A percentile compares a stretch with the other conserved stretches of the same genome.
Conservation (phyloP, 805 yeast species). For the Candida manassasensis region DNA sequence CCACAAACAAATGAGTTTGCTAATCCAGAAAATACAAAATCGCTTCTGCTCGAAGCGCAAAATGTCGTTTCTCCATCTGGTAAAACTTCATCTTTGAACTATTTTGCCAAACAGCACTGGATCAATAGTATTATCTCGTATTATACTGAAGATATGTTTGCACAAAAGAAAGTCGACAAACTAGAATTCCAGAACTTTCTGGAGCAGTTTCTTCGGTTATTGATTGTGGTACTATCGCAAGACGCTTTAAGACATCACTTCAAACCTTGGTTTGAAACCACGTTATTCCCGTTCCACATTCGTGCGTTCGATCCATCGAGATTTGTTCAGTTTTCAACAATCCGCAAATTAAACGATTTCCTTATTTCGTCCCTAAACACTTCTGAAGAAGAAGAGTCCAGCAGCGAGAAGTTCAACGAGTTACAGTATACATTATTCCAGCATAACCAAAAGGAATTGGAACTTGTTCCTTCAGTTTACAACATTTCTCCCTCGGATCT, state of each 20-base stretch:
- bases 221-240: neutral
- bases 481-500: slow-evolving; percentile 5
- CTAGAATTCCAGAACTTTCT: neutral
- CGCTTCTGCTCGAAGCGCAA: too few relatives aligned
- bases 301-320: neutral
- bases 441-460: slow-evolving; percentile 8
- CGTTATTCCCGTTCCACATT: neutral
- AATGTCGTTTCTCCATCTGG: too few relatives aligned
- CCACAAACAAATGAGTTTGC: too few relatives aligned
- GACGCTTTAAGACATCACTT: neutral
- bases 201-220: slow-evolving; percentile 2
- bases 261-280: neutral
- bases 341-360: neutral
- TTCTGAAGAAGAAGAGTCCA: neutral
- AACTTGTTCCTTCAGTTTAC: slow-evolving; percentile 9
- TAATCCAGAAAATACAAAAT: too few relatives aligned
- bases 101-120: neutral
- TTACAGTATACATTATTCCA: slow-evolving; percentile 3
- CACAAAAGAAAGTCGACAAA: neutral
- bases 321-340: neutral
- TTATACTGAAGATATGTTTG: neutral
- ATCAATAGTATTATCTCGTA: neutral
- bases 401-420: slow-evolving; percentile 2
- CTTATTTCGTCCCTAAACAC: slow-evolving; percentile 4
- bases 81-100: too few relatives aligned